phyloP scores from a whole-genome alignment of 1,284 basidiomycete genomes.

The Rhizoctonia solani region DNA sequence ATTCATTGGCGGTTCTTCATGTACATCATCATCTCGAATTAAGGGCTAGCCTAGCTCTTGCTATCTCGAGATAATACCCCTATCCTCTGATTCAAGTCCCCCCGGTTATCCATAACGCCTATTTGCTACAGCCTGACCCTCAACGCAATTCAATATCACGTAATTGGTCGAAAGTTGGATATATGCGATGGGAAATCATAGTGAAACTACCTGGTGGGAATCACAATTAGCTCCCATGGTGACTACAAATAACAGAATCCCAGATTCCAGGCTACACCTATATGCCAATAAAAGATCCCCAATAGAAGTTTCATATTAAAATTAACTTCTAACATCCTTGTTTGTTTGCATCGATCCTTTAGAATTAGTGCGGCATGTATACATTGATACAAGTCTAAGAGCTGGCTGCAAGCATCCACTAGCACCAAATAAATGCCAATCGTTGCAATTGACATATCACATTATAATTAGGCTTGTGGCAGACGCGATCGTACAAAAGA shows the following conservation, averaged over 20 bases:
- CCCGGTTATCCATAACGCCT: neutral
- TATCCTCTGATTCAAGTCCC: conserved; percentile 26
- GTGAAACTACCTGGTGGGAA: too few species aligned
- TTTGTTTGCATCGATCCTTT: too few species aligned
- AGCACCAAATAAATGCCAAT: too few species aligned
- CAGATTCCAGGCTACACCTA: neutral
- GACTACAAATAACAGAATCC: conserved; percentile 25
- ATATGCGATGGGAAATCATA: neutral
- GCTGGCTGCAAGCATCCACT: too few species aligned
- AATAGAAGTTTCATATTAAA: neutral
- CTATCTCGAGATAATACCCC: conserved; percentile 21
- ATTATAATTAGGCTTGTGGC: too few species aligned
- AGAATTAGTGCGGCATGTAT: too few species aligned
- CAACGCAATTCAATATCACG: neutral
- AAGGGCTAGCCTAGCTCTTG: conserved; percentile 25
- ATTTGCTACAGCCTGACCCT: neutral
- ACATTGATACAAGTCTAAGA: too few species aligned
- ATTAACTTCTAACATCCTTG: neutral
- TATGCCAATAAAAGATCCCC: neutral
- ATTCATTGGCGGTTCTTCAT: conserved; percentile 31
- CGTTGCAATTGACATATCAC: too few species aligned
- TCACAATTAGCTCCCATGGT: conserved; percentile 19
- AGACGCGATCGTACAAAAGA: too few species aligned
- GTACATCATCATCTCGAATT: conserved; percentile 25
- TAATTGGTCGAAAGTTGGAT: neutral